Percentiles rank a stretch among this genome's conserved stretches.
Evolutionary conservation across 1,139 yeast species (phyloP).

Genomic region (Kodamaea sp.): DNA sequence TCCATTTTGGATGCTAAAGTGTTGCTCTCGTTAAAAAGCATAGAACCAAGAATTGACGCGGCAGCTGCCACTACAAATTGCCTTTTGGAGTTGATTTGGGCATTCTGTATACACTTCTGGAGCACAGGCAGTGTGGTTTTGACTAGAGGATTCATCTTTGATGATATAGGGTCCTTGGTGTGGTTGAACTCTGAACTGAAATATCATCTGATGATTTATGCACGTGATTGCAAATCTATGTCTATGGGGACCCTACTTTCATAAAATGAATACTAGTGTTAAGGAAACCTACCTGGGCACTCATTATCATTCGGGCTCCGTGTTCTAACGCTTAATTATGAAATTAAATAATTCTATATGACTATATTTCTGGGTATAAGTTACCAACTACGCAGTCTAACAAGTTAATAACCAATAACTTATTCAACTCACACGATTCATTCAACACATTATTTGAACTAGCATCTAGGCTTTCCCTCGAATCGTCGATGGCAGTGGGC

Average conservation of each 20-base stretch:
- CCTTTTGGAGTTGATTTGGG: conserved; percentile 1
- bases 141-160: neutral
- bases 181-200: too few species aligned
- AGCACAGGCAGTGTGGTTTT: neutral
- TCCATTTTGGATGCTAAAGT: conserved; percentile 61
- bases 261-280: too few species aligned
- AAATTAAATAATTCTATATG: too few species aligned
- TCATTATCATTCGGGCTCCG: too few species aligned
- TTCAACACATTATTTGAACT: conserved; percentile 8
- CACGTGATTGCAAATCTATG: too few species aligned
- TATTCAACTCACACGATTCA: conserved; percentile 26
- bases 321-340: too few species aligned
- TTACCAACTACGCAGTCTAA: conserved; percentile 32
- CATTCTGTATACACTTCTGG: neutral
- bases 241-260: too few species aligned
- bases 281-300: too few species aligned
- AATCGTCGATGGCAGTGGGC: too few species aligned
- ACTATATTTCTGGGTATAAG: conserved; percentile 29
- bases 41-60: conserved; percentile 18
- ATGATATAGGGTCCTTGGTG: too few species aligned
- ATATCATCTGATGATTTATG: too few species aligned
- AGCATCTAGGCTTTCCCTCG: neutral
- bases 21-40: conserved; percentile 49
- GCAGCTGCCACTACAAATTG: conserved; percentile 18
- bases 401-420: conserved; percentile 29